A percentile compares a stretch with the other conserved stretches of the same genome.
These are phyloP conservation scores for Candida sojae DNA, from an alignment of 1,139 yeast genomes.

Conservation along the genomic window DNA sequence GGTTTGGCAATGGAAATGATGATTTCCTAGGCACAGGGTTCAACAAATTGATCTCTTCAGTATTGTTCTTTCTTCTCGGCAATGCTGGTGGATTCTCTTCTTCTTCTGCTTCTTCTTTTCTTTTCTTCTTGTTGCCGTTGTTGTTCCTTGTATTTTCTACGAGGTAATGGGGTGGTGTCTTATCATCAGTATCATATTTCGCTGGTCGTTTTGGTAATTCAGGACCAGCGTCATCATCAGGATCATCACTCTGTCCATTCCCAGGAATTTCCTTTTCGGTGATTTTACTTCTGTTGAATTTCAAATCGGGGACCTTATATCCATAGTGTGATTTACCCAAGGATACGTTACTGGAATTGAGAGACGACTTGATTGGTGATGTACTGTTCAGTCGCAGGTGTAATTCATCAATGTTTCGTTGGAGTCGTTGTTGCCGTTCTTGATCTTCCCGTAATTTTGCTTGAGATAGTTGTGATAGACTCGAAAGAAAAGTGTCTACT, in stretches of 20 bases:
- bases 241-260: constrained; percentile 8
- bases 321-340: constrained; percentile 5
- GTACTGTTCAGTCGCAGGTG: constrained; percentile 26
- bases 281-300: constrained; percentile 18
- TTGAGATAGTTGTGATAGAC: constrained; percentile 35
- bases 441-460: constrained; percentile 33
- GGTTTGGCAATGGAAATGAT: constrained; percentile 4
- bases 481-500: constrained; percentile 37
- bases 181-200: constrained; percentile 6
- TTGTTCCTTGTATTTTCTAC: constrained; percentile 9
- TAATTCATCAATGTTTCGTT: constrained; percentile 32
- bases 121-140: background rate
- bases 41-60: constrained; percentile 21
- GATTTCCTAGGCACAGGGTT: constrained; percentile 22
- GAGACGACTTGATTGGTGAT: constrained; percentile 21
- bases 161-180: constrained; percentile 17
- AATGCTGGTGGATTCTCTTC: background rate
- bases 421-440: constrained; percentile 31
- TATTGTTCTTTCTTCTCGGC: background rate
- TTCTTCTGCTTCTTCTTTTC: background rate
- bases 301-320: constrained; percentile 20
- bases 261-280: constrained; percentile 2
- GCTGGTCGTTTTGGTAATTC: constrained; percentile 18
- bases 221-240: constrained; percentile 12
- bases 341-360: constrained; percentile 1